Conservation (phyloP, 2,329 filamentous ascomycete species). For the Fusarium floridanum region DNA sequence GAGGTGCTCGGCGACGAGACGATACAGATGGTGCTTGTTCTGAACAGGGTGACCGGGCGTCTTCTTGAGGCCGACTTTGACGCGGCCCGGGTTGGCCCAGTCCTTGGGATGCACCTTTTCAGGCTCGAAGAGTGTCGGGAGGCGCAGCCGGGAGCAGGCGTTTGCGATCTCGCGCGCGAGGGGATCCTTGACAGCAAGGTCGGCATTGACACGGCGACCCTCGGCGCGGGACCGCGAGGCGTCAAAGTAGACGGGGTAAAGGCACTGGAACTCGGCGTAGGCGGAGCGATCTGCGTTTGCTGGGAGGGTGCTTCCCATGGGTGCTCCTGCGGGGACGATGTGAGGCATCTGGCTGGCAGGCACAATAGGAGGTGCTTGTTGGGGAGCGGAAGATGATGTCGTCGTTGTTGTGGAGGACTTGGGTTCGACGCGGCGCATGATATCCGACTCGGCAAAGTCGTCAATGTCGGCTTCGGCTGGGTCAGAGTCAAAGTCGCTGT, state of each 20-base stretch:
- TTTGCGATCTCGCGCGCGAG: conserved; percentile 90
- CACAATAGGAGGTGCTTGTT: conserved; percentile 40
- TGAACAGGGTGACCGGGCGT: conserved; percentile 61
- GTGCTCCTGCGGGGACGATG: conserved; percentile 48
- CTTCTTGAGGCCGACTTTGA: conserved; percentile 77
- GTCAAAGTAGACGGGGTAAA: conserved; percentile 98
- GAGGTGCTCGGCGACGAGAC: conserved; percentile 82
- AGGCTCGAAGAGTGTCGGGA: conserved; percentile 86
- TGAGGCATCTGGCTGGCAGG: conserved; percentile 45
- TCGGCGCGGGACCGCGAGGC: conserved; percentile 77
- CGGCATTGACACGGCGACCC: conserved; percentile 81
- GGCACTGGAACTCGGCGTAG: conserved; percentile 84
- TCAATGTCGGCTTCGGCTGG: conserved; percentile 88
- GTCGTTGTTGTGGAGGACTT: conserved; percentile 43
- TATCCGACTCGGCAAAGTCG: conserved; percentile 70
- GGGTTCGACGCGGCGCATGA: conserved; percentile 61
- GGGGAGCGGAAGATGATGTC: conserved; percentile 37
- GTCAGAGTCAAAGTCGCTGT: conserved; percentile 83
- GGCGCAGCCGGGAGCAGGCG: conserved; percentile 80
- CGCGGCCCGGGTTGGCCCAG: conserved; percentile 95
- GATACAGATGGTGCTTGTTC: conserved; percentile 89
- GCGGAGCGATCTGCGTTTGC: conserved; percentile 62
- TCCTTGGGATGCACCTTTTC: conserved; percentile 95
- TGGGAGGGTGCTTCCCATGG: conserved; percentile 46
- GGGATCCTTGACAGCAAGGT: conserved; percentile 84